phyloP scores from a whole-genome alignment of 495 filamentous ascomycete genomes.

The Tuber umbilicatum region DNA sequence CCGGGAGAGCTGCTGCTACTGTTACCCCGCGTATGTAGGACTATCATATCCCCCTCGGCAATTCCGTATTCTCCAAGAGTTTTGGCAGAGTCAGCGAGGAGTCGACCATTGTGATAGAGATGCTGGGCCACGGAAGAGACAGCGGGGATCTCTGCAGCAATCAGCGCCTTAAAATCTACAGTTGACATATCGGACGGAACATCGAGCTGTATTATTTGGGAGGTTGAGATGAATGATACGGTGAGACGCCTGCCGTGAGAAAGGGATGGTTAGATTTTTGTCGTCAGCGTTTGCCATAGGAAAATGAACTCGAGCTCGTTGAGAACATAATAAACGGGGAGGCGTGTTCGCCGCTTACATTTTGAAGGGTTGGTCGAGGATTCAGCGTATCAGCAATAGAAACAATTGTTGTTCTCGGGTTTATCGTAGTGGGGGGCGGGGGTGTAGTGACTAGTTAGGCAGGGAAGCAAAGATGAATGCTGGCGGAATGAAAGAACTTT shows the following conservation, averaged over 20 bases:
- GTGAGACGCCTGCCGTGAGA: conserved; percentile 63
- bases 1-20: conserved; percentile 42
- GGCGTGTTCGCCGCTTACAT: neutral
- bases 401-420: neutral
- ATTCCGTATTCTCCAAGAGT: conserved; percentile 78
- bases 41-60: conserved; percentile 85
- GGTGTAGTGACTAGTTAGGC: neutral
- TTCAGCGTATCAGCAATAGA: neutral
- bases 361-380: neutral
- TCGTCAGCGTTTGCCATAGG: neutral
- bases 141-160: conserved; percentile 52
- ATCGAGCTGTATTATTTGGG: conserved; percentile 62
- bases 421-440: neutral
- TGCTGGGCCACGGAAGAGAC: conserved; percentile 56
- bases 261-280: conserved; percentile 1
- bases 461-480: neutral
- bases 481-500: conserved; percentile 6
- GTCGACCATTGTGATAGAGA: conserved; percentile 82
- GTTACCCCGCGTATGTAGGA: conserved; percentile 61
- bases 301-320: conserved; percentile 1
- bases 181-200: conserved; percentile 78
- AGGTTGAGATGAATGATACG: conserved; percentile 67
- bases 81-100: conserved; percentile 67
- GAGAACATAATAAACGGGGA: neutral
- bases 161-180: conserved; percentile 75